Evolutionary conservation across 2,329 filamentous ascomycete species (phyloP), one percentile per base, ranked within the genome.

Genomic region (Cladophialophora carrionii): DNA sequence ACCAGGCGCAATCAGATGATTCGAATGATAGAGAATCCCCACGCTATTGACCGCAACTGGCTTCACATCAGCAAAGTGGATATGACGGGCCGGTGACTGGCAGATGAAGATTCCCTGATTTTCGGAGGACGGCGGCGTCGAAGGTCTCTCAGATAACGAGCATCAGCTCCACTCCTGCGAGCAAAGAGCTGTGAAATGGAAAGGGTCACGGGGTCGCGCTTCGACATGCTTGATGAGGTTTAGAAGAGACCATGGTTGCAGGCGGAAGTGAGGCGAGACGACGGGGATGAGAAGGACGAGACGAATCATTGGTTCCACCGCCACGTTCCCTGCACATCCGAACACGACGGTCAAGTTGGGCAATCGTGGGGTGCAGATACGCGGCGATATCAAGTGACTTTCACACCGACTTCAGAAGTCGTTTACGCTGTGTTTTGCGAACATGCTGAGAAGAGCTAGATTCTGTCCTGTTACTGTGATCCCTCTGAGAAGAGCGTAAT

Each of bases 1-100:
- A 31, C 41, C 24, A n/a, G 29, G n/a, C 24, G 41, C 56, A 61
- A 63, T 65, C 57, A 46, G 66, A 68, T 43, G 31, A 24, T 26
- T 41, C 24, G 26, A 51, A 41, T 57, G 34, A 57, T 41, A 12
- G 29, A 17, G n/a, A 20, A 41, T 63, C 63, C 66, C 66, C 66
- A 68, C 66, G 66, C 66, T 68, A 68, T 43, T 31, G 56, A 51
- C 24, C 29, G 51, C 51, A 57, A 52, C 26, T 62, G 53, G 34
- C 37, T 58, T 66, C 60, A 61, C 37, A 57, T 51, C 41, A 58
- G 64, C 61, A 60, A 20, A 20, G 56, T 49, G 37, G 24, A 29
- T 41, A 51, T 59, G 41, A 31, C 56, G 52, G 56, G 56, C 43
- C 51, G 14, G 43, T 17, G n/a, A n/a, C 41, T 49, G 41, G 20